Evolutionary conservation across 1,284 basidiomycete genomes (phyloP).

Genomic region (Pseudozyma sp.): DNA sequence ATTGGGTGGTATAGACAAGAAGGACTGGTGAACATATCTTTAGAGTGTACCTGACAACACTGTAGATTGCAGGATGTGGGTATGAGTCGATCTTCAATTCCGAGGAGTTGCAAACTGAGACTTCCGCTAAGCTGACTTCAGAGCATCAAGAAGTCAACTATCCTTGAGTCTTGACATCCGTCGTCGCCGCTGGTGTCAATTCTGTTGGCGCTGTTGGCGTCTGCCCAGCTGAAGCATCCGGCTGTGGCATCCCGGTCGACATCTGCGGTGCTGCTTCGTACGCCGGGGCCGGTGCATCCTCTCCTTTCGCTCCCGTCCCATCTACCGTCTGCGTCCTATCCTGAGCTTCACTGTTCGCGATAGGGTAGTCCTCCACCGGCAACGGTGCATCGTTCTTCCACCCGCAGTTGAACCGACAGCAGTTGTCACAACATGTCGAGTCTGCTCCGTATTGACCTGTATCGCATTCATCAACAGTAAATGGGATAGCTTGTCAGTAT

Average conservation of each 20-base stretch:
- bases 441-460: slow-evolving; percentile 31
- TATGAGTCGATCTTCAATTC: too few relatives aligned
- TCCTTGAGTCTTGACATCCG: background rate
- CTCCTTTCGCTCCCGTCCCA: background rate
- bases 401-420: slow-evolving; percentile 46
- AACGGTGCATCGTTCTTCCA: slow-evolving; percentile 31
- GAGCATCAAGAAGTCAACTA: background rate
- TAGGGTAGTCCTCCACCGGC: slow-evolving; percentile 51
- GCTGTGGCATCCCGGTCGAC: slow-evolving; percentile 6
- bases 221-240: background rate
- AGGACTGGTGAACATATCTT: too few relatives aligned
- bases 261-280: slow-evolving; percentile 39
- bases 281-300: slow-evolving; percentile 12
- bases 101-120: too few relatives aligned
- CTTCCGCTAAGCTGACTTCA: too few relatives aligned
- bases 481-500: background rate
- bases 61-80: too few relatives aligned
- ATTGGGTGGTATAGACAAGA: too few relatives aligned
- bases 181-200: background rate
- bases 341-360: slow-evolving; percentile 19
- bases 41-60: too few relatives aligned
- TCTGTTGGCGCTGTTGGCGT: background rate
- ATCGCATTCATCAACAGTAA: background rate
- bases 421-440: slow-evolving; percentile 35
- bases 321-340: slow-evolving; percentile 16